These are phyloP conservation scores for Phalaenopsis equestris DNA, from an alignment of 106 monocot genomes.

Conservation along the genomic window DNA sequence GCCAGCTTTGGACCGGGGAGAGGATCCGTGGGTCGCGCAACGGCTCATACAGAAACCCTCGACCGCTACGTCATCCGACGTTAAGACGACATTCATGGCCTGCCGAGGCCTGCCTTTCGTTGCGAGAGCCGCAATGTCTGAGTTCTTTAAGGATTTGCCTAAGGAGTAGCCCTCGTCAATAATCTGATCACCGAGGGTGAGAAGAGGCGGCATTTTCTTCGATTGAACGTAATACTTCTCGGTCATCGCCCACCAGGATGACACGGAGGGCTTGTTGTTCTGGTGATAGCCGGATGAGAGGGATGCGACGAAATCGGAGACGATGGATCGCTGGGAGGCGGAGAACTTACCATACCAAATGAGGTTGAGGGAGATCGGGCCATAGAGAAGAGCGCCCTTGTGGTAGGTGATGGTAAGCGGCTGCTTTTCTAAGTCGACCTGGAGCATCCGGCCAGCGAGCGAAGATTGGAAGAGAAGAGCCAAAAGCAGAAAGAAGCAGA, in stretches of 20 bases:
- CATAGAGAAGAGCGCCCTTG: constrained; percentile 41
- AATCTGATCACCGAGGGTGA: constrained; percentile 31
- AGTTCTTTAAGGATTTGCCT: constrained; percentile 24
- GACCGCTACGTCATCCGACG: constrained; percentile 39
- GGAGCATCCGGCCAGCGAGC: neutral
- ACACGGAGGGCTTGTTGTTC: constrained; percentile 20
- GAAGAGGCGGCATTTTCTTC: constrained; percentile 10
- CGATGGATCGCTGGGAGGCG: constrained; percentile 32
- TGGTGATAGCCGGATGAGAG: constrained; percentile 7
- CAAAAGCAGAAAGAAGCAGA: neutral
- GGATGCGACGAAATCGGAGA: constrained; percentile 45
- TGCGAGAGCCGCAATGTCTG: constrained; percentile 20
- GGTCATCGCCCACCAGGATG: constrained; percentile 44
- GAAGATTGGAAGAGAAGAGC: neutral
- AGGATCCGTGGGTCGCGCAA: constrained; percentile 45
- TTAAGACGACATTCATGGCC: constrained; percentile 41
- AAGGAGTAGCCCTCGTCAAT: constrained; percentile 27
- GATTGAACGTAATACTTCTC: constrained; percentile 31
- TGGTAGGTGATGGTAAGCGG: constrained; percentile 35
- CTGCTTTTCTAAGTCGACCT: constrained; percentile 18
- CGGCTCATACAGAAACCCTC: constrained; percentile 64
- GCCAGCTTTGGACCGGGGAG: constrained; percentile 11
- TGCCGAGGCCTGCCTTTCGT: neutral
- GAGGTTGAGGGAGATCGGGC: constrained; percentile 33
- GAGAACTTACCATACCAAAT: constrained; percentile 64